Percentiles rank a stretch among this genome's conserved stretches.
Evolutionary conservation across 2,329 filamentous ascomycete species (phyloP).

Genomic region (Botrytis medusae): DNA sequence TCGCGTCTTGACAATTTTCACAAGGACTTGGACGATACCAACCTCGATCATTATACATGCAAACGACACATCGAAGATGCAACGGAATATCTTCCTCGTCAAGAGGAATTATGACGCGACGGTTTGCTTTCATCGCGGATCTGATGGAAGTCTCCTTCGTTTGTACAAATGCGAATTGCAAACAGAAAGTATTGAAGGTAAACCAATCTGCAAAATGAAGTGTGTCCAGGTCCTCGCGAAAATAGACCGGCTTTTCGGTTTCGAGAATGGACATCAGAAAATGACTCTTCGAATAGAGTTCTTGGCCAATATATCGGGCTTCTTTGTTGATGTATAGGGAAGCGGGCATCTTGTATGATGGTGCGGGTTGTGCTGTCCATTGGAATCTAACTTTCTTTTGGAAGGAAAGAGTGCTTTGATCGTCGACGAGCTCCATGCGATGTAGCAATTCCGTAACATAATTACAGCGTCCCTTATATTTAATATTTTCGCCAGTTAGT

Average conservation of each 20-base stretch:
- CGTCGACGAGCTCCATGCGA: background rate
- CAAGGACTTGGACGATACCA: background rate
- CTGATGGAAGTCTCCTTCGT: background rate
- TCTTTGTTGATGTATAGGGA: background rate
- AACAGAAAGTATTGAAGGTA: constrained; percentile 3
- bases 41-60: background rate
- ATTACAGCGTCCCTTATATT: background rate
- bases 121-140: background rate
- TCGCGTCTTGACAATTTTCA: background rate
- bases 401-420: background rate
- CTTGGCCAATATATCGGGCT: background rate
- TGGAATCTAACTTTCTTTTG: background rate
- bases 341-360: background rate
- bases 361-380: background rate
- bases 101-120: background rate
- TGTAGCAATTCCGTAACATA: background rate
- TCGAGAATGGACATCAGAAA: background rate
- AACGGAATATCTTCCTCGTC: background rate
- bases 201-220: constrained; percentile 13
- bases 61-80: background rate
- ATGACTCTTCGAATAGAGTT: background rate
- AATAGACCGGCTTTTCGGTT: background rate
- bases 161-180: background rate
- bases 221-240: background rate
- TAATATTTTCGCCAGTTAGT: background rate